Conservation (phyloP, 1,284 basidiomycete genomes). For the Ustanciosporium gigantosporum region DNA sequence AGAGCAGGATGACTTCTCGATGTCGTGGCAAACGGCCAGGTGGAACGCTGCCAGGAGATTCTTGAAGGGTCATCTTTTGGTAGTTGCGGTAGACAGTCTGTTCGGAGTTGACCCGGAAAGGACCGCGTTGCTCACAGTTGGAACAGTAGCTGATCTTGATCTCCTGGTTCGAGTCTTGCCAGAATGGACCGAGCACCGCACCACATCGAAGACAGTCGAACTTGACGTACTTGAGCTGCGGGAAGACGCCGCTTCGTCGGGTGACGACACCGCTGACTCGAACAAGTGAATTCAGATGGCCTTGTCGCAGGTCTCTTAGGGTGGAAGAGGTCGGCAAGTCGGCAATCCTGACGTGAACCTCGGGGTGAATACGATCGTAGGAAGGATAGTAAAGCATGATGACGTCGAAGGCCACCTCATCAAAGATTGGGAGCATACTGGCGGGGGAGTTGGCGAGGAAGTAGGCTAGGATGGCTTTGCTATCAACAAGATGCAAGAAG, state of each 20-base stretch:
- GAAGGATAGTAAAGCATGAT: slow-evolving; percentile 94
- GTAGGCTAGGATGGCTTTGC: slow-evolving; percentile 93
- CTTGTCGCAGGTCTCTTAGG: slow-evolving; percentile 88
- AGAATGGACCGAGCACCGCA: slow-evolving; percentile 90
- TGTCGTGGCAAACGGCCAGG: slow-evolving; percentile 94
- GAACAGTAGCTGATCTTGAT: slow-evolving; percentile 84
- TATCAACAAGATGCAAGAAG: slow-evolving; percentile 84
- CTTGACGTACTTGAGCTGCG: slow-evolving; percentile 98
- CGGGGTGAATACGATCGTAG: slow-evolving; percentile 95
- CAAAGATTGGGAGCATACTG: slow-evolving; percentile 90
- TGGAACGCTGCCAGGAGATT: slow-evolving; percentile 96
- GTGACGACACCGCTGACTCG: slow-evolving; percentile 97
- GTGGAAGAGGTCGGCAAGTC: slow-evolving; percentile 87
- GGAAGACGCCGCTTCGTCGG: slow-evolving; percentile 91
- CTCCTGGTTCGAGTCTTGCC: slow-evolving; percentile 92
- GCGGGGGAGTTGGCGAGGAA: slow-evolving; percentile 93
- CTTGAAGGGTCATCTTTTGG: slow-evolving; percentile 97
- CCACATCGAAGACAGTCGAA: slow-evolving; percentile 87
- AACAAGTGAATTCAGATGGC: slow-evolving; percentile 91
- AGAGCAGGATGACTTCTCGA: slow-evolving; percentile 91
- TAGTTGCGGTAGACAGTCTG: slow-evolving; percentile 99
- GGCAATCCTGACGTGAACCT: slow-evolving; percentile 95
- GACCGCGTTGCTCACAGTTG: slow-evolving; percentile 89
- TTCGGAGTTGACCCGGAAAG: slow-evolving; percentile 94
- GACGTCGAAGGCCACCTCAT: slow-evolving; percentile 89